Percentiles rank a stretch among this genome's conserved stretches.
These are phyloP conservation scores for Fusarium sp. DNA, from an alignment of 2,329 filamentous ascomycete species.

Conservation along the genomic window DNA sequence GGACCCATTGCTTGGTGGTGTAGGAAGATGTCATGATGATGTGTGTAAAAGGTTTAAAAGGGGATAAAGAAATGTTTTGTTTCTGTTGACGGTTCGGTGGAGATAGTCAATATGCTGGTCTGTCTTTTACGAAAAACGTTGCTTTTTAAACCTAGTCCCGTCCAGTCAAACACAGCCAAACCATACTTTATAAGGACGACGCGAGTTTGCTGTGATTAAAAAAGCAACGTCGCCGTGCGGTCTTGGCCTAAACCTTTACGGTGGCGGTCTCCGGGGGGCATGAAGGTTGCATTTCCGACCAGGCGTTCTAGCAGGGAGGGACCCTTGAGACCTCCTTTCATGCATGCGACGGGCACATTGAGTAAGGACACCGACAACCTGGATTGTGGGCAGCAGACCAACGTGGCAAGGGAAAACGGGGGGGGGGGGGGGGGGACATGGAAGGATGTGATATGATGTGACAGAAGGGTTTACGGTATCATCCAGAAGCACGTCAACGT, in stretches of 20 bases:
- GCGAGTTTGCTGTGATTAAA: constrained; percentile 12
- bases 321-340: not conserved
- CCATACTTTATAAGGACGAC: constrained; percentile 11
- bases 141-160: not conserved
- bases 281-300: constrained; percentile 8
- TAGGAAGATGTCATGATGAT: constrained; percentile 35
- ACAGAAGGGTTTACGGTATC: not conserved
- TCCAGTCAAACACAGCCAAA: not conserved
- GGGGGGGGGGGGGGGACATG: not conserved
- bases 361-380: constrained; percentile 8
- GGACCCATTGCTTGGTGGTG: constrained; percentile 46
- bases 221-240: not conserved
- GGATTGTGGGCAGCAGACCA: not conserved
- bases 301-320: constrained; percentile 1
- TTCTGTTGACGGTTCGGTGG: constrained; percentile 4
- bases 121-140: not conserved
- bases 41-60: not conserved
- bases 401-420: not conserved
- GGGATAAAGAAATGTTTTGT: not conserved
- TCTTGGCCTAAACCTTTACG: constrained; percentile 15
- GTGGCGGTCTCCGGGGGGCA: constrained; percentile 14
- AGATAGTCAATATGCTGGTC: not conserved
- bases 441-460: not conserved
- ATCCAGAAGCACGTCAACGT: constrained; percentile 14
- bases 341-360: not conserved